Percentiles rank a stretch among this genome's conserved stretches.
phyloP scores from a whole-genome alignment of 2,329 filamentous ascomycete species.

The Sarocladium oryzae region DNA sequence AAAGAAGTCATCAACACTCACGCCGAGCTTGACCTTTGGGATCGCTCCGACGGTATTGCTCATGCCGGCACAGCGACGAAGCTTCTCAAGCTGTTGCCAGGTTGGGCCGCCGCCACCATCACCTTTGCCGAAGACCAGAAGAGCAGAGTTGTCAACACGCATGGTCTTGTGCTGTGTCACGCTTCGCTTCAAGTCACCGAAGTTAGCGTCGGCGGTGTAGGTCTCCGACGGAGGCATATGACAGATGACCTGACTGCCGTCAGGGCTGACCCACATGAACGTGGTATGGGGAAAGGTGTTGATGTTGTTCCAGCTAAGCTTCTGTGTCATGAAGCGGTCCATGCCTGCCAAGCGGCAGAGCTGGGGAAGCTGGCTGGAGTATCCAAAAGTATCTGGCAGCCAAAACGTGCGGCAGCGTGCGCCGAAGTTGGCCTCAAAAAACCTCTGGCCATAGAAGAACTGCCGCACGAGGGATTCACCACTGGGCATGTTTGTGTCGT shows the following conservation, averaged over 20 bases:
- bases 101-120: slow-evolving; percentile 95
- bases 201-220: slow-evolving; percentile 90
- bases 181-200: slow-evolving; percentile 87
- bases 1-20: slow-evolving; percentile 92
- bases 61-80: slow-evolving; percentile 84
- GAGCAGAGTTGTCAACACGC: slow-evolving; percentile 83
- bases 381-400: slow-evolving; percentile 97
- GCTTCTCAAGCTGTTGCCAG: slow-evolving; percentile 89
- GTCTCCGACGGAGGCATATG: slow-evolving; percentile 97
- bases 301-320: slow-evolving; percentile 99
- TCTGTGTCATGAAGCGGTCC: slow-evolving; percentile 95
- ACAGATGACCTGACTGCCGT: slow-evolving; percentile 93
- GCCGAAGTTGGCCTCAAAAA: slow-evolving; percentile 90
- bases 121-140: slow-evolving; percentile 93
- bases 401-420: slow-evolving; percentile 87
- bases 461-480: slow-evolving; percentile 91
- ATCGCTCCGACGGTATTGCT: slow-evolving; percentile 75
- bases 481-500: slow-evolving; percentile 95
- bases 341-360: slow-evolving; percentile 91
- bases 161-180: slow-evolving; percentile 91
- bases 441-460: slow-evolving; percentile 91
- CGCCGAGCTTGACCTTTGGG: slow-evolving; percentile 82
- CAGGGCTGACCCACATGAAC: slow-evolving; percentile 96
- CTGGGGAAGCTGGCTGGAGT: slow-evolving; percentile 90
- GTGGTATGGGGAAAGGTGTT: slow-evolving; percentile 98